Conservation (phyloP, 2,329 filamentous ascomycete genomes). For the Calonectria pseudoreteaudii region DNA sequence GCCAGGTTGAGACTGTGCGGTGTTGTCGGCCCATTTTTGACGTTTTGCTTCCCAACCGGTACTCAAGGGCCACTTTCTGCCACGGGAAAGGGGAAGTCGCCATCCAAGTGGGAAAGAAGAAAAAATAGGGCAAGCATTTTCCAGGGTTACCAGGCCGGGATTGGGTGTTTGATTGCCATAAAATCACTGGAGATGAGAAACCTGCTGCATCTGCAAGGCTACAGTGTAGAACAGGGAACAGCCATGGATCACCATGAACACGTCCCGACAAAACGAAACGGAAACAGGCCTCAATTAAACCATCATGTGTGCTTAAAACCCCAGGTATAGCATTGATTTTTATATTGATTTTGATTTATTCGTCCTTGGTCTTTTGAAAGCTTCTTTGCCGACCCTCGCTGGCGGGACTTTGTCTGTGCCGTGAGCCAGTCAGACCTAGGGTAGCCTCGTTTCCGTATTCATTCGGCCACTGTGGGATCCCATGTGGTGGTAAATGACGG, state of each 20-base stretch:
- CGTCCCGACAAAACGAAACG: neutral
- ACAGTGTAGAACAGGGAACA: neutral
- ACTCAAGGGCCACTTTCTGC: neutral
- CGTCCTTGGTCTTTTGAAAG: neutral
- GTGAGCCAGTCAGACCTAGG: neutral
- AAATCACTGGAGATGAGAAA: neutral
- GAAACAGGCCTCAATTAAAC: neutral
- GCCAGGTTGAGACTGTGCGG: neutral
- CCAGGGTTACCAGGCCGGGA: neutral
- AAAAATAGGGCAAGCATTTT: neutral
- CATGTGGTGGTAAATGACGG: neutral
- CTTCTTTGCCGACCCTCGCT: neutral
- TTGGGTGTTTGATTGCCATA: neutral
- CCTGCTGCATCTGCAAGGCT: neutral
- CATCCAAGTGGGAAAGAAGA: neutral
- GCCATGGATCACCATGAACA: neutral
- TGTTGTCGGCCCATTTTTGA: neutral
- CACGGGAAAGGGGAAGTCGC: neutral
- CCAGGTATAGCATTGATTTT: neutral
- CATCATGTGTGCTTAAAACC: neutral
- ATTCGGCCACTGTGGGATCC: neutral
- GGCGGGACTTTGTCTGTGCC: neutral
- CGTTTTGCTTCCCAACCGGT: neutral
- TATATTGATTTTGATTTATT: neutral
- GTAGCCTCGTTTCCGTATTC: neutral